Conservation (phyloP, 2,329 filamentous ascomycete species). For the Thermomyces lanuginosus region DNA sequence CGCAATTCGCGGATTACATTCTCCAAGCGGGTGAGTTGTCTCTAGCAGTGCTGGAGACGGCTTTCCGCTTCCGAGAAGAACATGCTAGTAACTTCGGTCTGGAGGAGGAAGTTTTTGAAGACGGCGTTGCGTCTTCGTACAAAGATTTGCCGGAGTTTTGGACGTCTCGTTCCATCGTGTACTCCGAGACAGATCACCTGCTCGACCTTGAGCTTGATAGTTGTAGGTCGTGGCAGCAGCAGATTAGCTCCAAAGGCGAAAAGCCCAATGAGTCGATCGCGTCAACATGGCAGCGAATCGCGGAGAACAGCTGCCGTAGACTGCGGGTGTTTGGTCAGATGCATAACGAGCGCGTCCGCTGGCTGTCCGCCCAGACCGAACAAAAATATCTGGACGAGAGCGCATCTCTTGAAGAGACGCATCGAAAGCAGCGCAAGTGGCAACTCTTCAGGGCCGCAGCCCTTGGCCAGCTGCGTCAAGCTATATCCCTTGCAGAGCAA, state of each 20-base stretch:
- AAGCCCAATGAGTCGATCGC: slow-evolving; percentile 19
- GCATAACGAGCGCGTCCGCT: slow-evolving; percentile 43
- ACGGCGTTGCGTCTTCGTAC: slow-evolving; percentile 49
- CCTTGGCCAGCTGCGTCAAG: slow-evolving; percentile 40
- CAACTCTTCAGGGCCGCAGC: slow-evolving; percentile 32
- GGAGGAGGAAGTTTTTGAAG: slow-evolving; percentile 45
- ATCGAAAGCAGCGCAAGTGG: slow-evolving; percentile 28
- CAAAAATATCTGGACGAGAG: slow-evolving; percentile 34
- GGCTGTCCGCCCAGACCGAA: slow-evolving; percentile 38
- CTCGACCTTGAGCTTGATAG: slow-evolving; percentile 26
- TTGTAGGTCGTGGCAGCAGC: slow-evolving; percentile 23
- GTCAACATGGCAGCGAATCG: too few relatives aligned
- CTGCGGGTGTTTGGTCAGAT: slow-evolving; percentile 43
- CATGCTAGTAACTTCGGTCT: slow-evolving; percentile 61
- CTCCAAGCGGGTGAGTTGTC: slow-evolving; percentile 64
- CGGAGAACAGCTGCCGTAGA: slow-evolving; percentile 35
- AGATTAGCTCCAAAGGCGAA: slow-evolving; percentile 15
- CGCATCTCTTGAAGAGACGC: slow-evolving; percentile 28
- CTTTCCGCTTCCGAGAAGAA: slow-evolving; percentile 53
- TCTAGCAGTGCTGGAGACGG: slow-evolving; percentile 44
- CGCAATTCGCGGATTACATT: slow-evolving; percentile 30
- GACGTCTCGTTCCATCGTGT: slow-evolving; percentile 47
- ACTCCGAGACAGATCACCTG: slow-evolving; percentile 22
- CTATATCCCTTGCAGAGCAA: slow-evolving; percentile 45
- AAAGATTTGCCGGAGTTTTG: slow-evolving; percentile 62